A percentile compares a stretch with the other conserved stretches of the same genome.
Evolutionary conservation across 352 stramenopile genomes (phyloP).

Genomic region (Phytophthora ramorum): DNA sequence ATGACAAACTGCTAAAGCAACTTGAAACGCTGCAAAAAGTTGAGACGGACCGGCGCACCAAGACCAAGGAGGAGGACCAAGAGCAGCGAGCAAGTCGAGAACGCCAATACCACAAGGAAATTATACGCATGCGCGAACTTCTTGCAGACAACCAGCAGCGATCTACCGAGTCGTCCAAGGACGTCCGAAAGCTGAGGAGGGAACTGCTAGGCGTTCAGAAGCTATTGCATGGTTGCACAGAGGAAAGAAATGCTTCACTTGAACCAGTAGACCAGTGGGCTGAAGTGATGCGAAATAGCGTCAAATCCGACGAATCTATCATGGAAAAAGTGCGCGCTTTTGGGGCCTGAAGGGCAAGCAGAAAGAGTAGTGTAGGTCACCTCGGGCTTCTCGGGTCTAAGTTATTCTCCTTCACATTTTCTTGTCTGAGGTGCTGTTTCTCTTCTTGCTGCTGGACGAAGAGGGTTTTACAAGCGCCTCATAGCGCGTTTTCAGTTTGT

Average conservation of each 20-base stretch:
- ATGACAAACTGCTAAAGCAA: conserved; percentile 29
- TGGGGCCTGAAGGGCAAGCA: conserved; percentile 5
- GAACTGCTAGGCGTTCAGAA: conserved; percentile 59
- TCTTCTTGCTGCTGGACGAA: conserved; percentile 9
- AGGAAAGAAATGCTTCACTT: conserved; percentile 6
- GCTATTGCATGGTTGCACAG: conserved; percentile 45
- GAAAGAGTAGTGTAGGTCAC: neutral
- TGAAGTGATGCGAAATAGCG: conserved; percentile 23
- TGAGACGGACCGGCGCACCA: conserved; percentile 6
- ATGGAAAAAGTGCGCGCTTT: conserved; percentile 53
- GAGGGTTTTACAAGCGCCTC: conserved; percentile 37
- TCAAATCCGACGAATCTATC: conserved; percentile 47
- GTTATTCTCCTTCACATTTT: conserved; percentile 18
- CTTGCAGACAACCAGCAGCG: conserved; percentile 56
- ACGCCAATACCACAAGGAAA: conserved; percentile 43
- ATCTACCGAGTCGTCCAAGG: conserved; percentile 51
- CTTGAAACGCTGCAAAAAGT: conserved; percentile 14
- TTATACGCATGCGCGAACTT: conserved; percentile 53
- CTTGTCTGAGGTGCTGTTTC: conserved; percentile 2
- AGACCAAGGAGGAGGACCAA: conserved; percentile 25
- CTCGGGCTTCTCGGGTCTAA: neutral
- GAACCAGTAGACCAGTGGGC: conserved; percentile 26
- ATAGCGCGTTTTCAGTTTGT: conserved; percentile 72
- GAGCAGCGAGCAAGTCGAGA: conserved; percentile 33
- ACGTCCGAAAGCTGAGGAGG: conserved; percentile 58